phyloP scores from a whole-genome alignment of 2,329 filamentous ascomycete species.

The Talaromyces sp. region DNA sequence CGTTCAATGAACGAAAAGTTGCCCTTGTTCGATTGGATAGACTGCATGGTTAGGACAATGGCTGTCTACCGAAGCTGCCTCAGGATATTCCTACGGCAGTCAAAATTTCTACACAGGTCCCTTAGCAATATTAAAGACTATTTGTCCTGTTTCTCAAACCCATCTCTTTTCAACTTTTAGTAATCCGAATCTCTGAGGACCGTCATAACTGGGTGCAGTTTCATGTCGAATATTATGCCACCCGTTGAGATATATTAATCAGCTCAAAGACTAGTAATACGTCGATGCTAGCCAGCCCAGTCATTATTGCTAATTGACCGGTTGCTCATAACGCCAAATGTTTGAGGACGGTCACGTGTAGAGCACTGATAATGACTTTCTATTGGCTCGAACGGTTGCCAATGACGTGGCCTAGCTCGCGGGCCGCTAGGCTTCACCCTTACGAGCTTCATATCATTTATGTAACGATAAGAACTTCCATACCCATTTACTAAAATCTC shows the following conservation, averaged over 20 bases:
- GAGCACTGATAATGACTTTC: neutral
- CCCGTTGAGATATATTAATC: neutral
- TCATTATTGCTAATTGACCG: neutral
- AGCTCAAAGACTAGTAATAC: neutral
- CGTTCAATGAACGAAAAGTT: constrained; percentile 11
- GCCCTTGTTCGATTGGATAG: constrained; percentile 3
- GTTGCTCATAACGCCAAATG: neutral
- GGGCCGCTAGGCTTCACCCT: neutral
- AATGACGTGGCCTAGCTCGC: constrained; percentile 1
- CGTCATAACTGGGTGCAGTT: neutral
- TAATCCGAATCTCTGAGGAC: neutral
- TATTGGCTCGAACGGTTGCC: neutral
- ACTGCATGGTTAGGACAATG: constrained; percentile 7
- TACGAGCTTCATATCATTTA: neutral
- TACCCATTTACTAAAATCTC: neutral
- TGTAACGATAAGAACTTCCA: neutral
- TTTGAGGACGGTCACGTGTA: neutral
- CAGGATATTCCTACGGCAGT: neutral
- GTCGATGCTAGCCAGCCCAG: neutral
- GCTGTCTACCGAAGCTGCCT: constrained; percentile 4
- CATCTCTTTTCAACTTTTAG: neutral
- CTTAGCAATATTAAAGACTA: constrained; percentile 15
- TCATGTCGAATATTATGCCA: neutral
- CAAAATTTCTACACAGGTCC: constrained; percentile 11
- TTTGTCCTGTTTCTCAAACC: neutral